These are phyloP conservation scores for Candida khao-thaluensis DNA, from an alignment of 805 yeast genomes.

Conservation along the genomic window DNA sequence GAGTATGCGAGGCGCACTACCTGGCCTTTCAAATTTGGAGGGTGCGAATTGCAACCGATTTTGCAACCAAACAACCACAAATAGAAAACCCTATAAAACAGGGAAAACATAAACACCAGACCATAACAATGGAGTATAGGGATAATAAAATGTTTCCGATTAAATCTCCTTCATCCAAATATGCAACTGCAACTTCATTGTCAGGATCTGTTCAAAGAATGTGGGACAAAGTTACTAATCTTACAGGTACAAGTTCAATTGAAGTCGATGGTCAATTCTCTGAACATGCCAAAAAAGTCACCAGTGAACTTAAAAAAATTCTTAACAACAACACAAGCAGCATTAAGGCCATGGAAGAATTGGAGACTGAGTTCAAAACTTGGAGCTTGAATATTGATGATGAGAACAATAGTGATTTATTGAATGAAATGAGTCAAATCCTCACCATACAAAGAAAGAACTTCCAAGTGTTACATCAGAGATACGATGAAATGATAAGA, in stretches of 20 bases:
- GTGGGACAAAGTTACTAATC: conserved; percentile 11
- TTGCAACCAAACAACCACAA: background rate
- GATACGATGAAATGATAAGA: conserved; percentile 11
- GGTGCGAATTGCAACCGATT: too few relatives aligned
- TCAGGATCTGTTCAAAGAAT: conserved; percentile 11
- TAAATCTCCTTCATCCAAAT: conserved; percentile 5
- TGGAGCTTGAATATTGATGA: conserved; percentile 12
- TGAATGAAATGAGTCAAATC: conserved; percentile 10
- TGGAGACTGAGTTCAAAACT: conserved; percentile 1
- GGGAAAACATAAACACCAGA: too few relatives aligned
- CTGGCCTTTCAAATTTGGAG: too few relatives aligned
- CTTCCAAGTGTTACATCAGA: background rate
- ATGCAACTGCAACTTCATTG: conserved; percentile 6
- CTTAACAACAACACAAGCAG: background rate
- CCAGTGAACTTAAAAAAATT: background rate
- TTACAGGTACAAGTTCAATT: background rate
- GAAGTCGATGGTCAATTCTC: background rate
- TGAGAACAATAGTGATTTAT: conserved; percentile 3
- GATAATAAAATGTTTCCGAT: conserved; percentile 2
- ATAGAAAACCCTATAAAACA: too few relatives aligned
- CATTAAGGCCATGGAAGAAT: conserved; percentile 2
- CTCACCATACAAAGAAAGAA: conserved; percentile 6
- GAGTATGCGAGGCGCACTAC: conserved; percentile 2
- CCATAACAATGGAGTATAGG: background rate
- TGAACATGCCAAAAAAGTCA: conserved; percentile 2